Evolutionary conservation across 495 filamentous ascomycete genomes (phyloP), one percentile per base, ranked within the genome.

Genomic region (Penicillium cataractarum): DNA sequence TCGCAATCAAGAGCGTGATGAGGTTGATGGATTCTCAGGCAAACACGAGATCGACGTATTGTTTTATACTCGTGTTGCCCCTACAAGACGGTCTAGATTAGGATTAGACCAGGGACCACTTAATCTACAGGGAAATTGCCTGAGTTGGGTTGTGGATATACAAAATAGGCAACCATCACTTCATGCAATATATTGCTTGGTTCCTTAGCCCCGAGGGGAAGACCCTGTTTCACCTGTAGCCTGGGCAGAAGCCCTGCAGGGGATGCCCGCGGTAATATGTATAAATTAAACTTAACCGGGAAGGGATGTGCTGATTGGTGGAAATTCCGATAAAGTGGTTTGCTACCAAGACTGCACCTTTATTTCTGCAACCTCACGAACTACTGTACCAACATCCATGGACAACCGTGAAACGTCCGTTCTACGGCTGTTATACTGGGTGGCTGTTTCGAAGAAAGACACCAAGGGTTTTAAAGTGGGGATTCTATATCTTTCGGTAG

Each of bases 391-490:
- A 22, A 22, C 12, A 46, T 22, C 42, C 7, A 9, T 22, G 21
- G 42, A 46, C 42, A 22, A 1, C 19, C 21, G 12, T 24, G 42
- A 46, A 46, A 46, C 42, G 42, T 46, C 13, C 5, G 21, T 46
- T 46, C 21, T 46, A 24, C 3, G 42, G 19, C 24, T 22, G 3
- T 40, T 46, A 8, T 9, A 40, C 7, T 33, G 5, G 29, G 44
- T 61, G 52, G 59, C 52, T 39, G 59, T 61, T 61, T 61, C 51
- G 52, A 50, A 61, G 21, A 46, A 50, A 61, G 59, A 61, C 59
- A 61, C 21, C 12, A 10, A 31, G 59, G 27, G 40, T 46, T 9
- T 4, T 46, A 22, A 46, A 46, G 42, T 46, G 42, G 42, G 42
- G 42, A 21, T 9, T 46, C n/a, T 44, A 10, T 21, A 21, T 42